Base-by-base conservation (phyloP, 1,284 basidiomycete genomes). In the Malassezia furfur region DNA sequence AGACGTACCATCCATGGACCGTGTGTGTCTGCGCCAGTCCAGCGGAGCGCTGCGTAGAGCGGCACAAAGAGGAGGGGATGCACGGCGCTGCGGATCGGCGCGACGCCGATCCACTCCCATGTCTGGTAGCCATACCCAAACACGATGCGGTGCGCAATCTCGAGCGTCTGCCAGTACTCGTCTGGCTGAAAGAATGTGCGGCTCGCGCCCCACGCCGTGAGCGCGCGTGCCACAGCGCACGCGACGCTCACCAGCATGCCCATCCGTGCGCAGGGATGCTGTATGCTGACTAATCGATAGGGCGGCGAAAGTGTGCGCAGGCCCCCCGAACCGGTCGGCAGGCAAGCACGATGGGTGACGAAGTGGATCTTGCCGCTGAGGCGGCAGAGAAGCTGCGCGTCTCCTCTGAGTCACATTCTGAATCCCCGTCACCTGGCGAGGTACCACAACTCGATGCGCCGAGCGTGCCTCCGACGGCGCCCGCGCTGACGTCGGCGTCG, bases 171-270 rank as follows among this genome's bases (percentile, higher is more conserved):
- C 68, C 86, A 96, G 77, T 88, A 94, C 77, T 98, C 94, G 76
- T 99, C 94, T 1, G 94, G 93, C 74, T 96, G 91, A 75, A 98
- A 98, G 78, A 87, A 88, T 0, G 91, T 90, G 48, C 82, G 54
- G 40, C 54, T 51, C 15, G 54, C 41, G 3, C 30, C 49, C 9
- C 49, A 44, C 31, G 52, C 21, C 22, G 37, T 10, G 12, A 14
- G 19, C 25, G 25, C 25, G 37, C 39, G 52, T 19, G 31, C 38
- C 21, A 38, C 52, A 22, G 11, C 28, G n/a, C 48, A 22, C 25
- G 39, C 39, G 19, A 19, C 25, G 11, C 43, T 19, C 15, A 45
- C 43, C 25, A 45, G 25, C 43, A 28, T 25, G 15, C 5, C 36
- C 15, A 28, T 28, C 36, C 36, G 36, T 37, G 36, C 36, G 36